phyloP scores from a whole-genome alignment of 2,329 filamentous ascomycete species.

The Verticillium klebahnii region DNA sequence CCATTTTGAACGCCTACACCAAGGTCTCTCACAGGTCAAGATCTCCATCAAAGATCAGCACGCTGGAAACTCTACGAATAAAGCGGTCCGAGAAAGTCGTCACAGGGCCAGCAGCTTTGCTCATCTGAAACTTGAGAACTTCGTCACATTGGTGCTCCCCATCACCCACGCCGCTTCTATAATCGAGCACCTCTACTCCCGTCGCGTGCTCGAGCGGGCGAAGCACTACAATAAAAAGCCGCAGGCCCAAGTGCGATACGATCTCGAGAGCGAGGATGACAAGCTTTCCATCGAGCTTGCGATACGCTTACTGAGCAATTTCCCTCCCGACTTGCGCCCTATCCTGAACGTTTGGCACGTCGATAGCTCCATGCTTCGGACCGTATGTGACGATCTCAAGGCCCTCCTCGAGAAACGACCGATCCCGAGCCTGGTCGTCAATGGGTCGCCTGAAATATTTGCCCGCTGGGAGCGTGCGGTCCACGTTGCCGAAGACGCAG shows the following conservation, averaged over 20 bases:
- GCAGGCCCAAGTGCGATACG: neutral
- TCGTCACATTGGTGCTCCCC: neutral
- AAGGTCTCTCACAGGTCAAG: neutral
- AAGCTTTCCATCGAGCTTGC: neutral
- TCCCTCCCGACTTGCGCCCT: neutral
- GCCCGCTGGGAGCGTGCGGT: neutral
- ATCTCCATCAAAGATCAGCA: neutral
- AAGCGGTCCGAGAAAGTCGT: neutral
- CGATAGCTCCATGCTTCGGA: neutral
- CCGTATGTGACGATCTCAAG: neutral
- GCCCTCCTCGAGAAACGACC: neutral
- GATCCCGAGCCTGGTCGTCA: neutral
- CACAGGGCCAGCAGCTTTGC: neutral
- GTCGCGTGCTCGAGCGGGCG: neutral
- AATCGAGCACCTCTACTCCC: constrained; percentile 9
- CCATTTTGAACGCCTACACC: neutral
- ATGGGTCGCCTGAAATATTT: neutral
- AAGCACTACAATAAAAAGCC: neutral
- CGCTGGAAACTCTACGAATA: neutral
- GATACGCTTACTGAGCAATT: neutral
- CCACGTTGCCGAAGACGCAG: neutral
- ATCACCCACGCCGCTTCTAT: constrained; percentile 3
- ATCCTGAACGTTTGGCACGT: neutral
- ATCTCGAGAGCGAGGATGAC: neutral
- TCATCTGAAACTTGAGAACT: neutral